phyloP scores from a whole-genome alignment of 345 rosid genomes.

The Arabidopsis suecica region DNA sequence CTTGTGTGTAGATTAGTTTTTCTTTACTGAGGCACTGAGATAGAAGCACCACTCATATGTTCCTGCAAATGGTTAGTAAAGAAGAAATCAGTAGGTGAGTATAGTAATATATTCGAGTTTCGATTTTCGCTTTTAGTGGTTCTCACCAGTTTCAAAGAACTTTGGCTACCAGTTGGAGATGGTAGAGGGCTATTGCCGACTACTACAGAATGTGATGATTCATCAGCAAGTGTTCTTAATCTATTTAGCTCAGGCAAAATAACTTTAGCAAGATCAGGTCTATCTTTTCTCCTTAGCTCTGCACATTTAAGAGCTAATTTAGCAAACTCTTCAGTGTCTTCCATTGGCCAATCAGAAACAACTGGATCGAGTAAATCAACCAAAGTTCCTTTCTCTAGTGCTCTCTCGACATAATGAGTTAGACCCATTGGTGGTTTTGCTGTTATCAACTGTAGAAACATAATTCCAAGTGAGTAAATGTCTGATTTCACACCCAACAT shows the following conservation, averaged over 20 bases:
- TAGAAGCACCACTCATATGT: constrained; percentile 41
- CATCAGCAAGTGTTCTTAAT: constrained; percentile 74
- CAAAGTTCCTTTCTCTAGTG: constrained; percentile 71
- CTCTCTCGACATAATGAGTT: constrained; percentile 73
- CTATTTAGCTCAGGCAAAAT: constrained; percentile 71
- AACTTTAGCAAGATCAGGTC: constrained; percentile 79
- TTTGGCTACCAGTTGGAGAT: constrained; percentile 46
- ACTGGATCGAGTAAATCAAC: constrained; percentile 68
- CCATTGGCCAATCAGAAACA: constrained; percentile 73
- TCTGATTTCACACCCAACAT: constrained; percentile 92
- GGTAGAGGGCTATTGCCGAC: constrained; percentile 28
- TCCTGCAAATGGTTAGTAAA: constrained; percentile 24
- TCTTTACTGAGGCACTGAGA: constrained; percentile 36
- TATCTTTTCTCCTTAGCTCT: constrained; percentile 79
- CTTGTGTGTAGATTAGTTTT: constrained; percentile 1
- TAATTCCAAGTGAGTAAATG: constrained; percentile 80
- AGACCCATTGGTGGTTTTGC: constrained; percentile 88
- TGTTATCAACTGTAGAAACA: constrained; percentile 74
- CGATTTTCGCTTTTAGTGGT: neutral
- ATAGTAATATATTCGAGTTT: neutral
- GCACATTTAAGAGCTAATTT: constrained; percentile 67
- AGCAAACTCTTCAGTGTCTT: constrained; percentile 69
- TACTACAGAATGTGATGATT: constrained; percentile 35
- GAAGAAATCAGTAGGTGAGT: constrained; percentile 10
- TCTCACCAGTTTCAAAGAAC: constrained; percentile 54